These are phyloP conservation scores for Tylopilus plumbeoviolaceoides DNA, from an alignment of 768 basidiomycete species.

Conservation along the genomic window DNA sequence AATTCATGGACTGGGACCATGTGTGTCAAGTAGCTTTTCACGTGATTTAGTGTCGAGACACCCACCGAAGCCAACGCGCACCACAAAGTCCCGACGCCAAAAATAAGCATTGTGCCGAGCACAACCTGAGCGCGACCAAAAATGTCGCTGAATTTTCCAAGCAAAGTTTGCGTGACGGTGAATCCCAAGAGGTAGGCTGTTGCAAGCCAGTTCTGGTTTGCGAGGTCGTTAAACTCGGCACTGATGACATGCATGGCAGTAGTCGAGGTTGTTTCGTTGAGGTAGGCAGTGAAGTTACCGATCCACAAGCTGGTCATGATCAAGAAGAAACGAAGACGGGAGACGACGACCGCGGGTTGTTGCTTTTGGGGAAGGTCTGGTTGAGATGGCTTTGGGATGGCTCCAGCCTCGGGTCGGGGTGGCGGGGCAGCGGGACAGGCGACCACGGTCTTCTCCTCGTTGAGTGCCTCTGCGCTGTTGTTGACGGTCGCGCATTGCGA, in stretches of 20 bases:
- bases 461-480: slow-evolving; percentile 26
- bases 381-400: not conserved
- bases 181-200: slow-evolving; percentile 34
- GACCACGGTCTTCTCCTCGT: slow-evolving; percentile 21
- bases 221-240: slow-evolving; percentile 25
- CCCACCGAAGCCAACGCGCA: slow-evolving; percentile 31
- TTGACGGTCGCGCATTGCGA: slow-evolving; percentile 31
- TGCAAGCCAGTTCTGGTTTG: slow-evolving; percentile 35
- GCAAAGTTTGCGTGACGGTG: slow-evolving; percentile 34
- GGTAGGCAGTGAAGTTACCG: slow-evolving; percentile 34
- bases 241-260: slow-evolving; percentile 36
- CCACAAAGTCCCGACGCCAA: slow-evolving; percentile 32
- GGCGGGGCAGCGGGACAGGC: not conserved
- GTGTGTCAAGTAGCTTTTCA: slow-evolving; percentile 4
- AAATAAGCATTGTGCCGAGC: slow-evolving; percentile 34
- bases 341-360: slow-evolving; percentile 27
- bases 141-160: slow-evolving; percentile 34
- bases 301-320: slow-evolving; percentile 34
- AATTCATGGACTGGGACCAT: slow-evolving; percentile 30
- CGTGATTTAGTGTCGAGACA: not conserved
- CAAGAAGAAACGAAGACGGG: slow-evolving; percentile 29
- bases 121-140: slow-evolving; percentile 33
- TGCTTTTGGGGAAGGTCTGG: not conserved
- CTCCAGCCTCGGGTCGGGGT: not conserved
- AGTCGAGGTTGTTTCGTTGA: slow-evolving; percentile 33